phyloP scores from a whole-genome alignment of 2,329 filamentous ascomycete species.

The Aspergillus thermomutatus region DNA sequence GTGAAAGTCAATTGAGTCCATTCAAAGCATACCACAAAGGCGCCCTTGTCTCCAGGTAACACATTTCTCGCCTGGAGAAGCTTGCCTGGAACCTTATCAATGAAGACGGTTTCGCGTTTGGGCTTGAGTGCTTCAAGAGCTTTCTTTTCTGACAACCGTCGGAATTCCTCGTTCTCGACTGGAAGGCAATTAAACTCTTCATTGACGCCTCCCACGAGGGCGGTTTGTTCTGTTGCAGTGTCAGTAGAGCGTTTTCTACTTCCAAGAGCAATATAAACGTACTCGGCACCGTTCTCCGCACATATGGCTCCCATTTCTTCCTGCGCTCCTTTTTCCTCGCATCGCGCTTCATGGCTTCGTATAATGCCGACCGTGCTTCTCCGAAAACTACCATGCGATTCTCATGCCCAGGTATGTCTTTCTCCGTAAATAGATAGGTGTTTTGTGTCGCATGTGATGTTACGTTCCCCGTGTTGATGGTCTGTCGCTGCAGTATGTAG shows the following conservation, averaged over 20 bases:
- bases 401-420: constrained; percentile 77
- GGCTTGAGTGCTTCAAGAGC: constrained; percentile 60
- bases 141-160: constrained; percentile 57
- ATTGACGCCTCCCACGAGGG: constrained; percentile 66
- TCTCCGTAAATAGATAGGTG: constrained; percentile 89
- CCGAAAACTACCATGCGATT: constrained; percentile 43
- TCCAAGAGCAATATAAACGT: constrained; percentile 31
- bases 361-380: constrained; percentile 44
- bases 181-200: constrained; percentile 76
- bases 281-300: constrained; percentile 66
- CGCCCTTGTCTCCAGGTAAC: constrained; percentile 41
- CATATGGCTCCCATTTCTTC: constrained; percentile 58
- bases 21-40: constrained; percentile 40
- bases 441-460: constrained; percentile 60
- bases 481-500: constrained; percentile 74
- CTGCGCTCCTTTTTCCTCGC: constrained; percentile 46
- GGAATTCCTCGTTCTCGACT: constrained; percentile 67
- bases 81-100: constrained; percentile 42
- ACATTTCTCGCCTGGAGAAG: constrained; percentile 60
- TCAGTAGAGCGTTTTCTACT: not conserved
- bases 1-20: not conserved
- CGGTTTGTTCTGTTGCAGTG: constrained; percentile 66
- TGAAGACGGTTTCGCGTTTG: constrained; percentile 54
- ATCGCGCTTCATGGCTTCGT: constrained; percentile 45
- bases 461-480: constrained; percentile 44